These are phyloP conservation scores for Podospora sp. DNA, from an alignment of 495 filamentous ascomycete genomes.

Conservation along the genomic window DNA sequence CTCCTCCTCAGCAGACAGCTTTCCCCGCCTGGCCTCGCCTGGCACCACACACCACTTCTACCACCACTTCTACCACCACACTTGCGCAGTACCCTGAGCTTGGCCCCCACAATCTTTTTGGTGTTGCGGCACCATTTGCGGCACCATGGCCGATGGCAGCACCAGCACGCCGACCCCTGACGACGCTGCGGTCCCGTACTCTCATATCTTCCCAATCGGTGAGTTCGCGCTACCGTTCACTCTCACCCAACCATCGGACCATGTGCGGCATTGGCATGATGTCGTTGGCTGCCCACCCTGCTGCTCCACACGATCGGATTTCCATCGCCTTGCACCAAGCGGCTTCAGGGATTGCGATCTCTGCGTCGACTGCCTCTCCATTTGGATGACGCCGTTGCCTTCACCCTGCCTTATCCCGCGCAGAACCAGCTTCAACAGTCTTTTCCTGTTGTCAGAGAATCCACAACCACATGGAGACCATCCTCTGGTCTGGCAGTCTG, in stretches of 20 bases:
- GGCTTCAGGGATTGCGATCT: slow-evolving; percentile 19
- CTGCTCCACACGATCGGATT: slow-evolving; percentile 30
- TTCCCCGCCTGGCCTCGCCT: neutral
- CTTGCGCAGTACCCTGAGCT: neutral
- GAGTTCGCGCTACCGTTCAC: slow-evolving; percentile 35
- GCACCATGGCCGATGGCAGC: slow-evolving; percentile 29
- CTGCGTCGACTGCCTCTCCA: neutral
- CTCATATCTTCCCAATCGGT: slow-evolving; percentile 56
- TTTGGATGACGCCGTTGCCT: neutral
- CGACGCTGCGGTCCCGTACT: slow-evolving; percentile 41
- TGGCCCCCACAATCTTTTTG: slow-evolving; percentile 13
- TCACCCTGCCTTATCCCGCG: slow-evolving; percentile 18
- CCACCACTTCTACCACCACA: neutral
- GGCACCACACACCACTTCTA: neutral
- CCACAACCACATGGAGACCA: neutral
- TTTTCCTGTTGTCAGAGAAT: slow-evolving; percentile 30
- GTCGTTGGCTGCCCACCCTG: slow-evolving; percentile 40
- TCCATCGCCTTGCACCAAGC: slow-evolving; percentile 28
- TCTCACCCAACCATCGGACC: slow-evolving; percentile 51
- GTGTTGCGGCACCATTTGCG: slow-evolving; percentile 21
- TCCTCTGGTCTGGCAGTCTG: neutral
- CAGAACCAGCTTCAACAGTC: slow-evolving; percentile 9
- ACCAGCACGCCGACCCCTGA: slow-evolving; percentile 49
- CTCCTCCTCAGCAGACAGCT: neutral
- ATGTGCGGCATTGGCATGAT: slow-evolving; percentile 43